Evolutionary conservation across 2,329 filamentous ascomycete species (phyloP).

Genomic region (Diaporthe ampelina): DNA sequence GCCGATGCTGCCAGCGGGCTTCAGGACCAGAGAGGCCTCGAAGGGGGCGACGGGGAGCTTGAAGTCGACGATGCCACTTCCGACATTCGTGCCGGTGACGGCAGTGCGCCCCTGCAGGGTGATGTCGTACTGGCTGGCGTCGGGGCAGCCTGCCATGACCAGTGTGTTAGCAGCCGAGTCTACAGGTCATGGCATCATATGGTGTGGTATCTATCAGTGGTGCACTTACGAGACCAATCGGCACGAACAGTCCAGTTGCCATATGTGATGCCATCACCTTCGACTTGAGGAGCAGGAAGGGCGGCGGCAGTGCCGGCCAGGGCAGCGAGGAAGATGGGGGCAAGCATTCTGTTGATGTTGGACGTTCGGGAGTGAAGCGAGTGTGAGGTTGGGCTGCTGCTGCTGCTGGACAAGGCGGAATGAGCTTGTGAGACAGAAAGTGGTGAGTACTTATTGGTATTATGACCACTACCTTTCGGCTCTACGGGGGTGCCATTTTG

Average conservation of each 20-base stretch:
- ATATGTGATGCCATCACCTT: conserved; percentile 18
- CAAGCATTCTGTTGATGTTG: conserved; percentile 16
- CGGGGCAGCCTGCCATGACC: conserved; percentile 20
- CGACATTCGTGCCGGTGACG: conserved; percentile 12
- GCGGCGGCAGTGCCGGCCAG: conserved; percentile 30
- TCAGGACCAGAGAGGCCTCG: conserved; percentile 28
- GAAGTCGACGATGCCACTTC: conserved; percentile 35
- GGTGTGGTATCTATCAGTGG: not conserved
- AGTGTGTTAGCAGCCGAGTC: not conserved
- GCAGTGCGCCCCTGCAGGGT: conserved; percentile 23
- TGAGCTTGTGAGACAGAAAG: not conserved
- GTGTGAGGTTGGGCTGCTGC: not conserved
- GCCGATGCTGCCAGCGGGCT: conserved; percentile 33
- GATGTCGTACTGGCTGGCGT: conserved; percentile 24
- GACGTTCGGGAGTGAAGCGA: not conserved
- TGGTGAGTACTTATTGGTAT: not conserved
- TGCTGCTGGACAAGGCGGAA: not conserved
- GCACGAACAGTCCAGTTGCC: conserved; percentile 34
- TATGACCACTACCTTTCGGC: not conserved
- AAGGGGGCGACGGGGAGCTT: conserved; percentile 26
- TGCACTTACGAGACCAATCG: conserved; percentile 34
- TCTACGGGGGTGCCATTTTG: not conserved
- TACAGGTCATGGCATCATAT: not conserved
- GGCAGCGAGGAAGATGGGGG: conserved; percentile 27
- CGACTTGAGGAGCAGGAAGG: not conserved